Evolutionary conservation across 2,329 filamentous ascomycete genomes (phyloP).

Genomic region (Fusarium tricinctum): DNA sequence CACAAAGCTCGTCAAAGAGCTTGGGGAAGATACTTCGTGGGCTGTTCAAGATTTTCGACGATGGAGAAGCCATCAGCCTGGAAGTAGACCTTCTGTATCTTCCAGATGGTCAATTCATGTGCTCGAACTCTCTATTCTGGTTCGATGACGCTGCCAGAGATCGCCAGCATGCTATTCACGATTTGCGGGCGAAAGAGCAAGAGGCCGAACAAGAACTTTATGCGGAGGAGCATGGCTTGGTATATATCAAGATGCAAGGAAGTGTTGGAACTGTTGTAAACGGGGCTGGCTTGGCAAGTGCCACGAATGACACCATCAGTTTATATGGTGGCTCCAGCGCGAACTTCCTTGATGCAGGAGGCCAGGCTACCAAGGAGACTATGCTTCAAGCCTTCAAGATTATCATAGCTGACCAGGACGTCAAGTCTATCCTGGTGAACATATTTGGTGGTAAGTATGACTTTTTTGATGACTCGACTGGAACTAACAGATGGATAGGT

Average conservation of each 20-base stretch:
- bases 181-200: slow-evolving; percentile 52
- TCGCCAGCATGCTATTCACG: slow-evolving; percentile 59
- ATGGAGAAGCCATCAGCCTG: slow-evolving; percentile 63
- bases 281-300: slow-evolving; percentile 91
- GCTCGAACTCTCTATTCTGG: slow-evolving; percentile 57
- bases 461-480: fast-evolving
- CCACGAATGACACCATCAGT: slow-evolving; percentile 84
- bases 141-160: slow-evolving; percentile 63
- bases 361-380: slow-evolving; percentile 86
- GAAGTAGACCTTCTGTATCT: slow-evolving; percentile 58
- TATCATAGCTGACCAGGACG: slow-evolving; percentile 77
- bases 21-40: slow-evolving; percentile 43
- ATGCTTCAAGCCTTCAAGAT: slow-evolving; percentile 83
- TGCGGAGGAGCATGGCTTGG: slow-evolving; percentile 75
- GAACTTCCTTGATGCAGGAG: slow-evolving; percentile 92
- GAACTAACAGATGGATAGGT: slow-evolving; percentile 49
- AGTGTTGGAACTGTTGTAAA: slow-evolving; percentile 89
- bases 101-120: slow-evolving; percentile 49
- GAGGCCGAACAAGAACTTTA: slow-evolving; percentile 55
- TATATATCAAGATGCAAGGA: slow-evolving; percentile 76
- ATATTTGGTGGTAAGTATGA: slow-evolving; percentile 61
- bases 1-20: slow-evolving; percentile 4
- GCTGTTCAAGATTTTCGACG: slow-evolving; percentile 57
- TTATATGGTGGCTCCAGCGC: slow-evolving; percentile 76
- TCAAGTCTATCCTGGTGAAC: slow-evolving; percentile 75